Base-by-base conservation (phyloP, 139 green algal species). In the Coelastrella sp. region DNA sequence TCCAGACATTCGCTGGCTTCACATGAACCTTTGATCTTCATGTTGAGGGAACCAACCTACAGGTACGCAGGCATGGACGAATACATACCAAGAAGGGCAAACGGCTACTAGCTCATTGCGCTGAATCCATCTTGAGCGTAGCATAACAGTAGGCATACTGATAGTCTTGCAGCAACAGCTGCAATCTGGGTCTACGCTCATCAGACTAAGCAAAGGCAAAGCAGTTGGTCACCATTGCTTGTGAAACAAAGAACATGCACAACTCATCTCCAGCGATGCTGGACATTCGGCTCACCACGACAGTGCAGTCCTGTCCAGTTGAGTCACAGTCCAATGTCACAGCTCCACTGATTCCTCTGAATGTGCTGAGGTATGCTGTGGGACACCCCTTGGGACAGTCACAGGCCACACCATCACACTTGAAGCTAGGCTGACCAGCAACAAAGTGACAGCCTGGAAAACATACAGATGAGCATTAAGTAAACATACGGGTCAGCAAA, bases 331-430 rank as follows among this genome's bases (percentile, higher is more conserved):
- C 40, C 30, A 79, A 63, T 0, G 73, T 86, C 0, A 57, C 81
- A 75, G 27, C 85, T 11, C 57, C 90, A 30, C 23, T 85, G 67
- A 83, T 66, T 35, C 62, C 27, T 34, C n/a, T 37, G 30, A 68
- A 64, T 3, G 66, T 78, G 25, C n/a, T 53, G 34, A 57, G 34
- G 57, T 63, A 81, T 0, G 32, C 32, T 25, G 45, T 43, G 4
- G 66, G 37, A 76, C 84, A 88, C 45, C 78, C 85, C 0, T 79
- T 62, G 45, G 79, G 51, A 85, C 91, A 94, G 5, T 43, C 38
- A 57, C 91, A 94, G 5, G 38, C 7, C 2, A 89, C 88, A 5
- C 69, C 73, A 34, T 69, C 59, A 64, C 91, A 94, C 53, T 87
- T 59, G 19, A 86, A 87, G 4, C 34, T 34, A 11, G 83, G 67